Percentiles rank a stretch among this genome's conserved stretches.
Conservation (phyloP, 805 yeast species). For the Starmerella etchellsii region DNA sequence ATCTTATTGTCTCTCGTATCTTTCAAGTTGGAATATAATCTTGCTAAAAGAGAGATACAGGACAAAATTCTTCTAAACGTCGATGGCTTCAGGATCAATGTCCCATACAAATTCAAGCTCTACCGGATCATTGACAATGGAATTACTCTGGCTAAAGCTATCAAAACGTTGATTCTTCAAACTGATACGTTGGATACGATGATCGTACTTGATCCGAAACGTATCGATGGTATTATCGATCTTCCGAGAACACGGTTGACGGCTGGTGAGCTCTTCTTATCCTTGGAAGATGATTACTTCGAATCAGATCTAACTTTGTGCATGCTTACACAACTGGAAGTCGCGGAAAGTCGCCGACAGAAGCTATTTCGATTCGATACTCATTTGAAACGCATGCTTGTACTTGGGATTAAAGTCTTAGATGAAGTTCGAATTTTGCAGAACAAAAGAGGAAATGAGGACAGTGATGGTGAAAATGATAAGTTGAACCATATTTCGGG, state of each 20-base stretch:
- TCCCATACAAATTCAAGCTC: conserved; percentile 65
- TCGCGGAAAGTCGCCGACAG: conserved; percentile 9
- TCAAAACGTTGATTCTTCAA: conserved; percentile 38
- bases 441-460: background rate
- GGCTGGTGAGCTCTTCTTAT: conserved; percentile 44
- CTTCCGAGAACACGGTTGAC: conserved; percentile 40
- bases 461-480: background rate
- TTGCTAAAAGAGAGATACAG: conserved; percentile 1
- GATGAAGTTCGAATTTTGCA: background rate
- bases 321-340: conserved; percentile 44
- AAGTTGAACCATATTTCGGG: background rate
- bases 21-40: conserved; percentile 17
- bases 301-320: conserved; percentile 59
- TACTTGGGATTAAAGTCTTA: conserved; percentile 2
- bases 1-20: conserved; percentile 25
- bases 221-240: conserved; percentile 21
- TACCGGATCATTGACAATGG: conserved; percentile 72
- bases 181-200: conserved; percentile 20
- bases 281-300: conserved; percentile 81
- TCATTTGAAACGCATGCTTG: conserved; percentile 12
- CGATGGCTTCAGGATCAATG: conserved; percentile 27
- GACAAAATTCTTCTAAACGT: conserved; percentile 22
- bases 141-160: conserved; percentile 51
- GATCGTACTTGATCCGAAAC: conserved; percentile 22
- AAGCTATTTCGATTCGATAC: conserved; percentile 12